Evolutionary conservation across 495 filamentous ascomycete species (phyloP).

Genomic region (Lasiosphaeria hispida): DNA sequence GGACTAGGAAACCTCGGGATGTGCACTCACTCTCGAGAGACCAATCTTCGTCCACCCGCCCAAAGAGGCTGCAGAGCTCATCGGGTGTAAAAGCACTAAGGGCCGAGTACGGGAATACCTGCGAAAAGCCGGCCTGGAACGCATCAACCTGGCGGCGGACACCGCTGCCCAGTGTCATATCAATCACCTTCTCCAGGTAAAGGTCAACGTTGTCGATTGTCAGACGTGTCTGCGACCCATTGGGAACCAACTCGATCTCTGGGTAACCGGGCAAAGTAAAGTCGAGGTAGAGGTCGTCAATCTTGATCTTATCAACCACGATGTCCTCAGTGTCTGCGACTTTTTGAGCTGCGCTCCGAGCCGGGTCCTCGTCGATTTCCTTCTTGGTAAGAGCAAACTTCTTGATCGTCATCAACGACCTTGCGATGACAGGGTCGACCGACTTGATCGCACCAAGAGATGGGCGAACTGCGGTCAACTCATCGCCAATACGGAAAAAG

Average conservation of each 20-base stretch:
- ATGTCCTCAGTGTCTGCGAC: constrained; percentile 64
- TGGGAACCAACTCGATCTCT: constrained; percentile 74
- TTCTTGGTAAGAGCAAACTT: constrained; percentile 83
- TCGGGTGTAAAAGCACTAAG: constrained; percentile 92
- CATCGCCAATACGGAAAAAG: constrained; percentile 92
- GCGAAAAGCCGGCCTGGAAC: constrained; percentile 88
- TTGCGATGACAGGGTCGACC: constrained; percentile 83
- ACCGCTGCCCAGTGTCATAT: constrained; percentile 83
- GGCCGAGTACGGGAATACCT: constrained; percentile 93
- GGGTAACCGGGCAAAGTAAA: constrained; percentile 95
- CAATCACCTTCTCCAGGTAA: constrained; percentile 88
- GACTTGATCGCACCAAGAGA: constrained; percentile 89
- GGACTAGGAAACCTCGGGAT: background rate
- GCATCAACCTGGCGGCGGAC: constrained; percentile 88
- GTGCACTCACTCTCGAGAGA: constrained; percentile 83
- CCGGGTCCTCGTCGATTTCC: constrained; percentile 66
- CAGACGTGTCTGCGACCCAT: constrained; percentile 69
- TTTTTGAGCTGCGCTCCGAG: constrained; percentile 65
- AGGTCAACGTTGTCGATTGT: constrained; percentile 85
- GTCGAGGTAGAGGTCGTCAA: constrained; percentile 88
- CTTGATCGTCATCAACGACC: constrained; percentile 82
- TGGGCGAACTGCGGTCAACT: constrained; percentile 67
- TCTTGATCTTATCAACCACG: constrained; percentile 63
- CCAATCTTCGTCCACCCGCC: constrained; percentile 94
- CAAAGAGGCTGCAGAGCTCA: constrained; percentile 96